These are phyloP conservation scores for Aethionema arabicum DNA, from an alignment of 345 rosid species.

Conservation along the genomic window DNA sequence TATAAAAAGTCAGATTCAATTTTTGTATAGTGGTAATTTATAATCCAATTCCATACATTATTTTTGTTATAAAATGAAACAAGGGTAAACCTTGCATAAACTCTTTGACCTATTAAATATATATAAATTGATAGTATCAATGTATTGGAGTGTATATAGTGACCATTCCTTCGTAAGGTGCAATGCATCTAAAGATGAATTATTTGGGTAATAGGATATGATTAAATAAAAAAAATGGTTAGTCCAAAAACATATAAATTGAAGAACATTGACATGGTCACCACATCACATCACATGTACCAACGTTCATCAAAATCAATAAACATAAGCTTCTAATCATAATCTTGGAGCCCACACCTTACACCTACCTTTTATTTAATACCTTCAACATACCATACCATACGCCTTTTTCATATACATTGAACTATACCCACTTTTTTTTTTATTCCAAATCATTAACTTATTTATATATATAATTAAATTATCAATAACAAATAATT, in stretches of 20 bases:
- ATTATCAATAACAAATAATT: slow-evolving; percentile 5
- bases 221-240: slow-evolving; percentile 1
- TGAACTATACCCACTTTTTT: slow-evolving; percentile 26
- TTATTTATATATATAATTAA: background rate
- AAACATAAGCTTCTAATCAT: slow-evolving; percentile 36
- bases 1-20: background rate
- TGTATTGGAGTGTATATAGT: slow-evolving; percentile 25
- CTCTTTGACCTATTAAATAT: background rate
- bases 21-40: background rate
- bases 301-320: slow-evolving; percentile 27
- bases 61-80: background rate
- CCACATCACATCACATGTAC: slow-evolving; percentile 32
- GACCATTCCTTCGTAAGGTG: slow-evolving; percentile 17
- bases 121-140: too few relatives aligned
- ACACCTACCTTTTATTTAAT: slow-evolving; percentile 3
- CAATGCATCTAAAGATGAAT: slow-evolving; percentile 21
- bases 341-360: slow-evolving; percentile 33
- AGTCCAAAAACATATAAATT: slow-evolving; percentile 18
- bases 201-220: background rate
- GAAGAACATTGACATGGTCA: slow-evolving; percentile 32
- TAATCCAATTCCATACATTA: background rate
- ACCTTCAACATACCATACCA: slow-evolving; percentile 30
- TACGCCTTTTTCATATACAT: slow-evolving; percentile 34
- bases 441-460: background rate
- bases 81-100: background rate